Percentiles rank a stretch among this genome's conserved stretches.
Conservation (phyloP, 805 yeast species). For the Yarrowia alimentaria region DNA sequence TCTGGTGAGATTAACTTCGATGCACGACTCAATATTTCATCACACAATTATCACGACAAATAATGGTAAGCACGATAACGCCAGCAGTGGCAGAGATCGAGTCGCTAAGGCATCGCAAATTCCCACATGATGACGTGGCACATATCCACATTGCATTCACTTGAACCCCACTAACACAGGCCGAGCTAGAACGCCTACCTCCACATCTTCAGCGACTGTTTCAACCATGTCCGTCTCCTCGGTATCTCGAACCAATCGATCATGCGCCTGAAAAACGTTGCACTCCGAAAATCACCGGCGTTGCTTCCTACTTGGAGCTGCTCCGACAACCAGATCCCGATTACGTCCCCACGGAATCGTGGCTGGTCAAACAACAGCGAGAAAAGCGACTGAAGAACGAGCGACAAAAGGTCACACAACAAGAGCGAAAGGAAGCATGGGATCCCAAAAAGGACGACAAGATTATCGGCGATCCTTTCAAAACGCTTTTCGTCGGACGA, state of each 20-base stretch:
- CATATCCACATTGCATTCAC: no score
- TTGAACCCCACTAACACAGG: constrained; percentile 33
- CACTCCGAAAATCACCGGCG: constrained; percentile 49
- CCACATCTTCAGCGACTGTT: constrained; percentile 52
- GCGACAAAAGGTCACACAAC: constrained; percentile 38
- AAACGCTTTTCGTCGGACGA: constrained; percentile 76
- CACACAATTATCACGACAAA: no score
- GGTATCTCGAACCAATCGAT: constrained; percentile 51
- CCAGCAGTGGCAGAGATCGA: no score
- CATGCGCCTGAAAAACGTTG: constrained; percentile 48
- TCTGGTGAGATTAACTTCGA: no score
- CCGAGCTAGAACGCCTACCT: constrained; percentile 46
- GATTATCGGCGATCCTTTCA: constrained; percentile 67
- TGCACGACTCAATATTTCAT: no score
- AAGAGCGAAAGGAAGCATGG: constrained; percentile 46
- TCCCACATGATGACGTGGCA: neutral
- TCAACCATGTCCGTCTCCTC: constrained; percentile 57
- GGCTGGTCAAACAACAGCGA: constrained; percentile 37
- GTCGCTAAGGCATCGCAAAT: no score
- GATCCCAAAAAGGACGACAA: constrained; percentile 58
- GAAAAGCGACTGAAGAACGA: constrained; percentile 35
- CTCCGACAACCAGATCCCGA: constrained; percentile 37
- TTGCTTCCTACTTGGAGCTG: constrained; percentile 40
- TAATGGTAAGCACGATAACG: no score
- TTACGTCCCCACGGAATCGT: constrained; percentile 40